These are phyloP conservation scores for Lodderomyces parapsilosis DNA, from an alignment of 1,139 yeast genomes.

Conservation along the genomic window DNA sequence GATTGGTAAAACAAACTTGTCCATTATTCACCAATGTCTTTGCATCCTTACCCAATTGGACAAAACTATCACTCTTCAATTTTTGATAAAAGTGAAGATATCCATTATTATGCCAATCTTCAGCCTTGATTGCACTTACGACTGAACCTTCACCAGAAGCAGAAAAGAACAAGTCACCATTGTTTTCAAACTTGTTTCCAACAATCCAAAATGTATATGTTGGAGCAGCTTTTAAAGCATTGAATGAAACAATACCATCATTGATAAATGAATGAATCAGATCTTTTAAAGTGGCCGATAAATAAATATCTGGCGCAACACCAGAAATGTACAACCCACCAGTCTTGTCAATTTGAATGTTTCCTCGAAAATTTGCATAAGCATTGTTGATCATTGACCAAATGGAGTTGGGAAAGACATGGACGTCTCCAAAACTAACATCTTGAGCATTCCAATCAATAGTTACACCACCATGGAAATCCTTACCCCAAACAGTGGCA, in stretches of 20 bases:
- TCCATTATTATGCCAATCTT: conserved; percentile 27
- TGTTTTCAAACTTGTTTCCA: conserved; percentile 22
- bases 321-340: conserved; percentile 23
- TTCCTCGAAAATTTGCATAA: conserved; percentile 22
- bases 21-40: conserved; percentile 26
- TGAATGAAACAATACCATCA: conserved; percentile 24
- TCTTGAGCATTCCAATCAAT: conserved; percentile 19
- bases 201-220: conserved; percentile 21
- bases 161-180: conserved; percentile 29
- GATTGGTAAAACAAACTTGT: conserved; percentile 28
- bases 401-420: conserved; percentile 26
- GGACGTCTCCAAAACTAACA: conserved; percentile 22
- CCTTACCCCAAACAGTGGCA: not conserved
- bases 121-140: conserved; percentile 19
- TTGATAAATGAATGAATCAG: conserved; percentile 18
- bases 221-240: conserved; percentile 17
- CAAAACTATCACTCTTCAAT: conserved; percentile 18
- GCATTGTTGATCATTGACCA: conserved; percentile 35
- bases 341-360: conserved; percentile 17
- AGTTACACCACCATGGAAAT: not conserved
- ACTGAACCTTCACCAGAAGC: conserved; percentile 23
- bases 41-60: conserved; percentile 20
- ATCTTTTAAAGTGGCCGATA: conserved; percentile 15
- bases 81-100: conserved; percentile 23
- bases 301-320: conserved; percentile 9